Base-by-base conservation (phyloP, 495 filamentous ascomycete species). In the Hypoxylon cercidicola region DNA sequence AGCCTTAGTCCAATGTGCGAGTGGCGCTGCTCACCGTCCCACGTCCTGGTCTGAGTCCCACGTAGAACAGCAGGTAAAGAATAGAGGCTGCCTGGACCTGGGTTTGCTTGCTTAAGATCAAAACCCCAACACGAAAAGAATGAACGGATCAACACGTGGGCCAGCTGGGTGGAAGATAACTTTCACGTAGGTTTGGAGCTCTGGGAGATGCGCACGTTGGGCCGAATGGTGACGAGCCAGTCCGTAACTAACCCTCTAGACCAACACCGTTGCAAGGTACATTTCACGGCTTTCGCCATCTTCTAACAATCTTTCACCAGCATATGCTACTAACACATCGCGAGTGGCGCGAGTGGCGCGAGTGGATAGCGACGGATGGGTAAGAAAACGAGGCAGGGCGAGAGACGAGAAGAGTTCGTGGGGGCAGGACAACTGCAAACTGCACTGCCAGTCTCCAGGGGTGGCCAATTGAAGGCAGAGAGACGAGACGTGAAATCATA, bases 11-110 rank as follows among this genome's bases (percentile, higher is more conserved):
- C 41, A 68, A 54, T 44, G 44, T 60, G 35, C 44, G 16, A 39
- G 64, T 68, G 64, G 64, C 64, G 46, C 57, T 20, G 47, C 53
- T 67, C 57, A 39, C 53, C 9, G 30, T 64, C 30, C 55, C 60
- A 60, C 53, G 40, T 47, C 18, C n/a, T n/a, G 9, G 30, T 32
- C 30, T 10, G 4, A 32, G 30, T 46, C 25, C 35, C 50, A 51
- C 37, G 45, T 19, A 23, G 4, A 4, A 61, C 15, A 30, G 21
- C 15, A 44, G 16, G 19, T 34, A 28, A 16, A 6, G 23, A 46
- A 52, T 25, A 13, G 41, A 6, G 20, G 41, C 51, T 44, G 39
- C 20, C 43, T 59, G 54, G 30, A 34, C 34, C 45, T 10, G 11
- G 46, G 45, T 61, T 25, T 39, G 41, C 39, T 53, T 11, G 19